phyloP scores from a whole-genome alignment of 805 yeast genomes.

The Pichia paraexigua region DNA sequence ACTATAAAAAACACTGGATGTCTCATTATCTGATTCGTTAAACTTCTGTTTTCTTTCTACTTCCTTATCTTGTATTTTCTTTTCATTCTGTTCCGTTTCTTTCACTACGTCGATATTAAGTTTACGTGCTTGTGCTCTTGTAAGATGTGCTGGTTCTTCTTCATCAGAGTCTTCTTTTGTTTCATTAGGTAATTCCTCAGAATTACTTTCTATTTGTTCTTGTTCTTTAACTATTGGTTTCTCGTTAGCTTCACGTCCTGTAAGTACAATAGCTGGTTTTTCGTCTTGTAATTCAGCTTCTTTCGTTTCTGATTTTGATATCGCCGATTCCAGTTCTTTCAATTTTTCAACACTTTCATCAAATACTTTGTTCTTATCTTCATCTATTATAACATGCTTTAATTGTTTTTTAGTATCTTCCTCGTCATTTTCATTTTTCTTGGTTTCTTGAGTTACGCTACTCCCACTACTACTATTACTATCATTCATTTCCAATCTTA shows the following conservation, averaged over 20 bases:
- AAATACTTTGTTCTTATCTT: constrained; percentile 6
- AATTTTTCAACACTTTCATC: background rate
- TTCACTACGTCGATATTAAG: constrained; percentile 6
- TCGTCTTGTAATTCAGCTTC: background rate
- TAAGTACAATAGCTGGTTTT: background rate
- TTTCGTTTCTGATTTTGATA: background rate
- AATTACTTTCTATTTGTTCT: background rate
- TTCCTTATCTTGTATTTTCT: constrained; percentile 3
- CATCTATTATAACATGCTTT: constrained; percentile 8
- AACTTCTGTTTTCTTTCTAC: constrained; percentile 1
- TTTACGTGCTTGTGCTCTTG: constrained; percentile 8
- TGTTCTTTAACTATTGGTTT: background rate
- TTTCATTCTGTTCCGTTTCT: constrained; percentile 5
- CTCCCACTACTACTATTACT: background rate
- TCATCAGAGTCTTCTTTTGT: background rate
- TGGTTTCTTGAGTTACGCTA: background rate
- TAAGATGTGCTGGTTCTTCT: constrained; percentile 9
- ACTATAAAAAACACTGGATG: background rate
- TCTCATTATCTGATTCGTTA: background rate
- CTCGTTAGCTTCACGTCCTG: background rate
- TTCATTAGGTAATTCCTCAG: background rate
- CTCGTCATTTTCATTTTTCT: background rate
- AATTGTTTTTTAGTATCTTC: background rate
- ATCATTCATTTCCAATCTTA: constrained; percentile 16
- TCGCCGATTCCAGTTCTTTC: background rate